phyloP scores from a whole-genome alignment of 2,329 filamentous ascomycete species.

The Ophiostoma quercus region DNA sequence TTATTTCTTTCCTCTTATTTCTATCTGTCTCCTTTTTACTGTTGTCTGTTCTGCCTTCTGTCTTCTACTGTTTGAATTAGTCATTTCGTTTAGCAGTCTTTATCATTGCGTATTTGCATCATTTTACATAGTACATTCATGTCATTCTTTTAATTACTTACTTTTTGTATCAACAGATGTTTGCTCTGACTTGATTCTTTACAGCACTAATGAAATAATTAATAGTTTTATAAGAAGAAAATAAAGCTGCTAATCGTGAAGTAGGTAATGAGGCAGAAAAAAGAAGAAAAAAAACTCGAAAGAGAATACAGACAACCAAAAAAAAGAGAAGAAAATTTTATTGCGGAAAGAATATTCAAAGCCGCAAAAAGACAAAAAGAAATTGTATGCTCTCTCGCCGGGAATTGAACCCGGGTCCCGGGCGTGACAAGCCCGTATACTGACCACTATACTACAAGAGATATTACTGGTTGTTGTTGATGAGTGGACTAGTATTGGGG shows the following conservation, averaged over 20 bases:
- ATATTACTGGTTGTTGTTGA: neutral
- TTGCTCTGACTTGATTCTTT: neutral
- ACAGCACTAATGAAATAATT: neutral
- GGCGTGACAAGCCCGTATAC: conserved; percentile 10
- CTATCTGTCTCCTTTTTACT: neutral
- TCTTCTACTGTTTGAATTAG: neutral
- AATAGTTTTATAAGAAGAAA: neutral
- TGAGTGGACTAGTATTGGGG: neutral
- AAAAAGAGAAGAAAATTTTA: too few relatives aligned
- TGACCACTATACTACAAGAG: conserved; percentile 11
- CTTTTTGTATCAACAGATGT: neutral
- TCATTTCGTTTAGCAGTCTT: neutral
- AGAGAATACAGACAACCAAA: too few relatives aligned
- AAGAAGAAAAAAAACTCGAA: neutral
- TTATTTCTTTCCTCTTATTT: neutral
- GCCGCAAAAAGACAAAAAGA: neutral
- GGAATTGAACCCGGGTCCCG: conserved; percentile 10
- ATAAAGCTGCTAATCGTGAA: neutral
- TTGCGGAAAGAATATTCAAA: neutral
- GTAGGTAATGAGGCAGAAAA: neutral
- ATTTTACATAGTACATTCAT: conserved; percentile 4
- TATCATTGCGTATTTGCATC: neutral
- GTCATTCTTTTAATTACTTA: neutral
- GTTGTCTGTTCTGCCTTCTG: neutral
- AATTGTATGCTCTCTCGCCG: conserved; percentile 4